Evolutionary conservation across 2,329 filamentous ascomycete species (phyloP).

Genomic region (Cladosporium velox): DNA sequence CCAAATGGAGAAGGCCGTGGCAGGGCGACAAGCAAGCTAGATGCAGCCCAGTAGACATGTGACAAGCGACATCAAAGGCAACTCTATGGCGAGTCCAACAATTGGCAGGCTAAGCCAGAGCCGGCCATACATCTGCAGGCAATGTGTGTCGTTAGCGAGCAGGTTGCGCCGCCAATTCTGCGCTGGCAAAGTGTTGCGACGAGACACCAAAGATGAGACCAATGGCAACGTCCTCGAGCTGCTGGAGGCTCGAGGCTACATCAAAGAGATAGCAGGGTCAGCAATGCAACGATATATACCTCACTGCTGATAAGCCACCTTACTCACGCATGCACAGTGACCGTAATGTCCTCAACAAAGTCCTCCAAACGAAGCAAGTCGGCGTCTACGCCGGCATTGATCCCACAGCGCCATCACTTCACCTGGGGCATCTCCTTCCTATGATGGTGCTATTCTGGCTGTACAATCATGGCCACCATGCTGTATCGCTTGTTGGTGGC

Average conservation of each 20-base stretch:
- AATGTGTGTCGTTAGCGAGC: not conserved
- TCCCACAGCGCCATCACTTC: conserved; percentile 76
- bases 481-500: conserved; percentile 62
- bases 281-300: conserved; percentile 29
- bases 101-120: conserved; percentile 1
- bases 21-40: not conserved
- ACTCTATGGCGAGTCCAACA: conserved; percentile 2
- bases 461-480: conserved; percentile 72
- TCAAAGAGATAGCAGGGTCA: conserved; percentile 75
- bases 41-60: not conserved
- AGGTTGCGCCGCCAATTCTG: conserved; percentile 1
- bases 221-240: conserved; percentile 52
- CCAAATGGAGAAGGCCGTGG: not conserved
- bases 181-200: not conserved
- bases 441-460: conserved; percentile 85
- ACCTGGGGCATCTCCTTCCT: conserved; percentile 77
- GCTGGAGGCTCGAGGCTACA: conserved; percentile 69
- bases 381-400: conserved; percentile 81
- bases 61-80: not conserved
- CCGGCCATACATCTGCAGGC: conserved; percentile 7
- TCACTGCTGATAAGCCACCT: not conserved
- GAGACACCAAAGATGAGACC: not conserved
- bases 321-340: conserved; percentile 35
- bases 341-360: conserved; percentile 59
- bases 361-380: conserved; percentile 66